Percentiles rank a stretch among this genome's conserved stretches.
Conservation (phyloP, 345 rosid genomes). For the Gossypium stocksii region DNA sequence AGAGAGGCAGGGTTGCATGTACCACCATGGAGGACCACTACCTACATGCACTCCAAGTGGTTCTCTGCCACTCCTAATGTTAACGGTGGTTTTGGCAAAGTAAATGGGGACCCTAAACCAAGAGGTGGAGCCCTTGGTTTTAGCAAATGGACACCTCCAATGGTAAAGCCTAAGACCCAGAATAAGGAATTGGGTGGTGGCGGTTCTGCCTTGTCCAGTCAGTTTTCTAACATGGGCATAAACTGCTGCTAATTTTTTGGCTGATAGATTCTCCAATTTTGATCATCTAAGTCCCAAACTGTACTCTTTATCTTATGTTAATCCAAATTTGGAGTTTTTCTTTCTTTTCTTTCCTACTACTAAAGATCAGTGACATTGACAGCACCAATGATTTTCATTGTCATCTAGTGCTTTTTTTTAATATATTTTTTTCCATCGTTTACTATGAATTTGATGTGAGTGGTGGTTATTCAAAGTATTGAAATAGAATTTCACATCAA, state of each 20-base stretch:
- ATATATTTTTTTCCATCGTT: not conserved
- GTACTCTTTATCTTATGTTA: too few species aligned
- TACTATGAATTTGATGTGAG: not conserved
- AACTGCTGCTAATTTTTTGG: too few species aligned
- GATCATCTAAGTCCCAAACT: too few species aligned
- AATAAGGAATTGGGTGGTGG: too few species aligned
- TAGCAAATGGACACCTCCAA: too few species aligned
- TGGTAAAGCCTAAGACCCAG: too few species aligned
- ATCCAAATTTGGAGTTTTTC: not conserved
- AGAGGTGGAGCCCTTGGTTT: not conserved
- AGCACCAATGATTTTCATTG: not conserved
- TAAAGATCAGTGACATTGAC: not conserved
- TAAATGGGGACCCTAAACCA: not conserved
- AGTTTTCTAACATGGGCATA: too few species aligned
- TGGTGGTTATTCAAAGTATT: too few species aligned
- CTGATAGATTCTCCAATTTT: too few species aligned
- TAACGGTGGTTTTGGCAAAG: not conserved
- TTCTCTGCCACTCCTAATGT: slow-evolving; percentile 12
- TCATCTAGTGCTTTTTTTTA: not conserved
- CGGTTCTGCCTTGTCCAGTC: too few species aligned
- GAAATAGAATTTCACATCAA: too few species aligned
- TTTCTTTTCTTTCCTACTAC: too few species aligned
- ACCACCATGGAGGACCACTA: slow-evolving; percentile 52
- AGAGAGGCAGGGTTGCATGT: slow-evolving; percentile 46
- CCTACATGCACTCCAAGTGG: slow-evolving; percentile 57